Base-by-base conservation (phyloP, 345 rosid species). In the Physaria fendleri region DNA sequence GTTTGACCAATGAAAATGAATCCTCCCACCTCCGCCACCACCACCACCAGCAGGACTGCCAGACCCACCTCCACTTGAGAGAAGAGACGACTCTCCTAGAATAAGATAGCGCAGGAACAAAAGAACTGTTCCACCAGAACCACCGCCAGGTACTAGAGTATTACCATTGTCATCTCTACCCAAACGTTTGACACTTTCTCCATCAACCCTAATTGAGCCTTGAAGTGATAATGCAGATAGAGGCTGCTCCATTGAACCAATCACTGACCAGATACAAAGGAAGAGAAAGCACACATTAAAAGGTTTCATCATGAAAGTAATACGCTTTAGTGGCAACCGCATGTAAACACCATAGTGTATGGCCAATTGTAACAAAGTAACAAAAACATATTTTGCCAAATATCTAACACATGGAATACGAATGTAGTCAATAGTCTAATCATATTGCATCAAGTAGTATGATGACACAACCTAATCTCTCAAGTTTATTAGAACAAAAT, bases 11-110 rank as follows among this genome's bases (percentile, higher is more conserved):
- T 88, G 98, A 74, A 92, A 84, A 75, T 88, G 98, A 83, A 92
- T 81, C 79, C 98, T 86, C 64, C 98, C 98, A 58, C 98, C 98
- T 33, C 98, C 95, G 8, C 96, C 98, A 13, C 98, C 98, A 46
- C 95, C 98, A 34, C 82, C 74, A 33, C 94, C 89, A 20, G 69
- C 42, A 13, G 78, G 79, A 67, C 87, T 78, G 29, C 95, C 97
- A 62, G 77, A 65, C 13, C 98, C 98, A 59, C 97, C 98, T 54
- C 60, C 78, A 73, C 83, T 85, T 34, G 98, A 92, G 79, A 92
- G 87, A 67, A 73, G 11, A 62, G 97, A 85, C 61, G 74, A 64
- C 64, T 77, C 78, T 9, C 74, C 79, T 71, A 86, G 56, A 74
- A 72, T 75, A 49, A 92, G 74, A 3, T 74, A 62, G 12, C 68